These are phyloP conservation scores for Lodderomyces jiufengensis DNA, from an alignment of 1,139 yeast species.

Conservation along the genomic window DNA sequence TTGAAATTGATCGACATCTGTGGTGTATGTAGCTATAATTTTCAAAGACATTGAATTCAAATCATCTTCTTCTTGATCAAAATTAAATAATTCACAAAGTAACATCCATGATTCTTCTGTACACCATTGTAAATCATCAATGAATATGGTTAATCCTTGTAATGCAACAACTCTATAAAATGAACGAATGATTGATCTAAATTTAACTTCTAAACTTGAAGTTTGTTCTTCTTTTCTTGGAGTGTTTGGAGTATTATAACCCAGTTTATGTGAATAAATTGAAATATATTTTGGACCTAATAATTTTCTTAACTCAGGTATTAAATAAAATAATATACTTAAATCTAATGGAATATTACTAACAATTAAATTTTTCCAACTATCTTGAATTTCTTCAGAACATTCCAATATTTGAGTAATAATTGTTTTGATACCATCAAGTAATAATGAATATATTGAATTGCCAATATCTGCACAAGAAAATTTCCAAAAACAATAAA, in stretches of 20 bases:
- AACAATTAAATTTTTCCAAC: constrained; percentile 43
- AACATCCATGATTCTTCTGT: constrained; percentile 27
- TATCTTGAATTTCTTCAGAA: constrained; percentile 31
- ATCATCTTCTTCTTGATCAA: constrained; percentile 8
- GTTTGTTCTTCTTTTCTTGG: constrained; percentile 18
- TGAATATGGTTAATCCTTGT: constrained; percentile 43
- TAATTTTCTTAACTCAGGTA: constrained; percentile 45
- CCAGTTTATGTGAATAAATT: constrained; percentile 13
- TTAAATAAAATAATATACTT: constrained; percentile 36
- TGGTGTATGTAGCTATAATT: constrained; percentile 9
- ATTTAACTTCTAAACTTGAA: constrained; percentile 35
- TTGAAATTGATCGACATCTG: constrained; percentile 10
- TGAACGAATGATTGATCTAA: constrained; percentile 42
- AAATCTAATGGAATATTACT: constrained; percentile 42
- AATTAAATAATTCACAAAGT: constrained; percentile 26
- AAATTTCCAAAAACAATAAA: constrained; percentile 44
- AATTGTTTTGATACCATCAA: constrained; percentile 37
- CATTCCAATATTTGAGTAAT: constrained; percentile 43
- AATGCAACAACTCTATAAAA: constrained; percentile 40
- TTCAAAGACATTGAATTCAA: constrained; percentile 7
- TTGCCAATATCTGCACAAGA: constrained; percentile 27
- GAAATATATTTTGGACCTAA: constrained; percentile 43
- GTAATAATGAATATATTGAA: constrained; percentile 24
- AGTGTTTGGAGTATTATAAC: constrained; percentile 5
- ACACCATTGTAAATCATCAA: constrained; percentile 51